These are phyloP conservation scores for Pseudognaphalium luteoalbum DNA, from an alignment of 129 eudicot species.

Conservation along the genomic window DNA sequence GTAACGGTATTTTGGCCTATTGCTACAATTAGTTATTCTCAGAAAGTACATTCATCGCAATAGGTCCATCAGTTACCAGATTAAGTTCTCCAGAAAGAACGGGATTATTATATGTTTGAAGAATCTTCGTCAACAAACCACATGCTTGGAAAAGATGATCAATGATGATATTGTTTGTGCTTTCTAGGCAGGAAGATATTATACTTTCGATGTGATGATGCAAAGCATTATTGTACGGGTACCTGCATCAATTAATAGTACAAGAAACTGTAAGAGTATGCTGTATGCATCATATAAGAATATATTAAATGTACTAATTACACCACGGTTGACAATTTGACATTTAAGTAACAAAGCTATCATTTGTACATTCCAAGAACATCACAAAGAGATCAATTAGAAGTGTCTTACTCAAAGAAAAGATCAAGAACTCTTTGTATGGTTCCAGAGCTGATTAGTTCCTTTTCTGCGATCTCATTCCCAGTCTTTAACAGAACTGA, in stretches of 20 bases:
- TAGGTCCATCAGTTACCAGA: conserved; percentile 41
- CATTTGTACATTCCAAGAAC: neutral
- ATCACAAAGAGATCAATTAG: conserved; percentile 4
- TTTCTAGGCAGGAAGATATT: conserved; percentile 74
- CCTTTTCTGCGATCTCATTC: conserved; percentile 74
- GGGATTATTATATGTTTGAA: conserved; percentile 53
- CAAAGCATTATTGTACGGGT: conserved; percentile 82
- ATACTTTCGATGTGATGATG: conserved; percentile 99
- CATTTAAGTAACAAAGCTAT: neutral
- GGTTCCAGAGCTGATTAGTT: conserved; percentile 78
- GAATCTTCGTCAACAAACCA: conserved; percentile 56
- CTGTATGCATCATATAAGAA: neutral
- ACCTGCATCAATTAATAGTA: conserved; percentile 50
- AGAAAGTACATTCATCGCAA: neutral
- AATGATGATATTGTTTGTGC: conserved; percentile 47
- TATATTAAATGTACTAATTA: neutral
- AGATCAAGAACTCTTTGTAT: conserved; percentile 80
- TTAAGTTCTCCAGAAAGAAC: conserved; percentile 49
- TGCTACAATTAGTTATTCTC: neutral
- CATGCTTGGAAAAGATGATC: conserved; percentile 78
- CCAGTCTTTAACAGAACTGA: conserved; percentile 78
- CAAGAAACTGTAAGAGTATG: neutral
- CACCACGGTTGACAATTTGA: conserved; percentile 8
- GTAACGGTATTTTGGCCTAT: neutral
- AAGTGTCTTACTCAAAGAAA: conserved; percentile 76